Conservation (phyloP, 352 stramenopile species). For the Aphanomyces stellatus region DNA sequence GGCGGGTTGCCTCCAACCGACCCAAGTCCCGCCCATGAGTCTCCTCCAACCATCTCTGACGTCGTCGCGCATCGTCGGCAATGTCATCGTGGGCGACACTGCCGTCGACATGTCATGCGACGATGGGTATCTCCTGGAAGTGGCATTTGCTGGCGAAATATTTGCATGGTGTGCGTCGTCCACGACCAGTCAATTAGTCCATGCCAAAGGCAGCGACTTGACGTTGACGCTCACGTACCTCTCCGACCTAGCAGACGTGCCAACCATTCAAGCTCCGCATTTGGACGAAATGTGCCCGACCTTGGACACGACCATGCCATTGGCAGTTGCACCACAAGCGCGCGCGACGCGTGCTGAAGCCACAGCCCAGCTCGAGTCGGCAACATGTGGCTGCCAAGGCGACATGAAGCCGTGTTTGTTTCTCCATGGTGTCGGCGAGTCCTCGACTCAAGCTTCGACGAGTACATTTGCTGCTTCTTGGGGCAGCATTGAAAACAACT, state of each 20-base stretch:
- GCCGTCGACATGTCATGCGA: not conserved
- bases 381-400: not conserved
- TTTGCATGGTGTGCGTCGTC: conserved; percentile 26
- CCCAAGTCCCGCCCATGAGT: not conserved
- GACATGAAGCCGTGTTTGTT: conserved; percentile 30
- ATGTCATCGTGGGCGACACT: not conserved
- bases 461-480: conserved; percentile 19
- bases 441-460: conserved; percentile 19
- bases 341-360: not conserved
- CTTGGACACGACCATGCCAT: not conserved
- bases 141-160: conserved; percentile 26
- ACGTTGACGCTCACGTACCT: conserved; percentile 20
- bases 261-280: not conserved
- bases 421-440: conserved; percentile 30
- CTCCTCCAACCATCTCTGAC: not conserved
- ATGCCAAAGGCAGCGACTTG: conserved; percentile 21
- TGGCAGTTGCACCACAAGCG: not conserved
- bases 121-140: conserved; percentile 24
- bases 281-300: conserved; percentile 13
- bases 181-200: not conserved
- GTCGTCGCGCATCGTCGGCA: not conserved
- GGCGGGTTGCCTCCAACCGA: not conserved
- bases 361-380: not conserved
- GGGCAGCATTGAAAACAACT: conserved; percentile 21
- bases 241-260: conserved; percentile 4